Base-by-base conservation (phyloP, 306 rosid genomes). In the Medicago arabica region DNA sequence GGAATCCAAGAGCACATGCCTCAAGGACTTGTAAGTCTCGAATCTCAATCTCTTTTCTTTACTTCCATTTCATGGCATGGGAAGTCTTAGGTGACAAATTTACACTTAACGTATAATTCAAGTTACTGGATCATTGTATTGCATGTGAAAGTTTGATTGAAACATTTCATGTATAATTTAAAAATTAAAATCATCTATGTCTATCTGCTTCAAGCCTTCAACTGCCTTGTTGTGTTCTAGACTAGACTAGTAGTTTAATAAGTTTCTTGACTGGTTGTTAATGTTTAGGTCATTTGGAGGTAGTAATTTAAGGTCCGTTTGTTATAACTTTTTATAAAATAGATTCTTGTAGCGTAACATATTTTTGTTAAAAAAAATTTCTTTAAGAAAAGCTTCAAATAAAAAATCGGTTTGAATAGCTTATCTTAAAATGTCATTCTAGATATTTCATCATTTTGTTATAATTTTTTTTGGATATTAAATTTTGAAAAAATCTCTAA, bases 21-120 rank as follows among this genome's bases (percentile, higher is more conserved):
- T 92, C 41, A 46, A 43, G 44, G 92, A 92, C 58, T 75, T 92
- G 96, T 92, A 83, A 85, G 96, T n/a, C 19, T 54, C 12, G 18
- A 34, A 34, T 46, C 16, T 28, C 17, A 25, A 28, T 59, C 66
- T 58, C 49, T 57, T 67, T 31, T 36, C 73, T 53, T 81, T 55
- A 23, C 23, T 4, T 63, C 39, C 4, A 54, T 38, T 1, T 4
- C 14, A 18, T 6, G 57, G 8, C n/a, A 44, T 44, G 50, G 4
- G 50, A 14, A 44, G 4, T 44, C 6, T 28, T 28, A 28, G 31
- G 31, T 28, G 31, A 28, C 31, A 28, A 28, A 3, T 28, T 28
- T 28, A 28, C 31, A 28, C 31, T 28, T 28, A 28, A 28, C 31
- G 31, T 28, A 28, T 28, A 3, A 34, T 34, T 34, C 7, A 34